Evolutionary conservation across 2,329 filamentous ascomycete species (phyloP).

Genomic region (Rhexocercosporidium sp.): DNA sequence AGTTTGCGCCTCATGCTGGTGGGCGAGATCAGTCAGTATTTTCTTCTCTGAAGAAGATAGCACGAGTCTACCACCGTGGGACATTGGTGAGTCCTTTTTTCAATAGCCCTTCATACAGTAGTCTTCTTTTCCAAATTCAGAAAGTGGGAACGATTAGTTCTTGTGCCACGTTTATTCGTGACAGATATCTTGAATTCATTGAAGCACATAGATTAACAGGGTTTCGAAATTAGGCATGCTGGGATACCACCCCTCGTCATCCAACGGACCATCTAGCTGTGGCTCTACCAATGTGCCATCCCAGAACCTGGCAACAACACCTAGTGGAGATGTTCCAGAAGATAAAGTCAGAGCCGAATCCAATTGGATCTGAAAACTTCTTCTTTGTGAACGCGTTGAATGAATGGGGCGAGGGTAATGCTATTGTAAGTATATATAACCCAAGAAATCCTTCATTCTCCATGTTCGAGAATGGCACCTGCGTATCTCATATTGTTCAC

Average conservation of each 20-base stretch:
- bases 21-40: slow-evolving; percentile 12
- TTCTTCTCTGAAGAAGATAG: slow-evolving; percentile 10
- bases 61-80: slow-evolving; percentile 21
- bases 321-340: slow-evolving; percentile 21
- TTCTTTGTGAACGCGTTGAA: slow-evolving; percentile 25
- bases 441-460: too few relatives aligned
- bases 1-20: slow-evolving; percentile 23
- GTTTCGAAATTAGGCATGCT: slow-evolving; percentile 8
- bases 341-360: slow-evolving; percentile 24
- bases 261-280: slow-evolving; percentile 12
- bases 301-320: slow-evolving; percentile 16
- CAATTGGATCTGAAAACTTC: slow-evolving; percentile 24
- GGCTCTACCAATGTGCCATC: slow-evolving; percentile 13
- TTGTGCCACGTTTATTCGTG: not conserved
- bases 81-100: slow-evolving; percentile 7
- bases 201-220: not conserved
- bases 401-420: slow-evolving; percentile 25
- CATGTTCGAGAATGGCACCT: not conserved
- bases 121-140: not conserved
- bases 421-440: not conserved
- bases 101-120: too few relatives aligned
- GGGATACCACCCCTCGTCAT: slow-evolving; percentile 24
- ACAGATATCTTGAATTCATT: not conserved
- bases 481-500: too few relatives aligned
- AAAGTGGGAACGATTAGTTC: too few relatives aligned